phyloP scores from a whole-genome alignment of 169 alveolate species.

The Fabrea salina region DNA sequence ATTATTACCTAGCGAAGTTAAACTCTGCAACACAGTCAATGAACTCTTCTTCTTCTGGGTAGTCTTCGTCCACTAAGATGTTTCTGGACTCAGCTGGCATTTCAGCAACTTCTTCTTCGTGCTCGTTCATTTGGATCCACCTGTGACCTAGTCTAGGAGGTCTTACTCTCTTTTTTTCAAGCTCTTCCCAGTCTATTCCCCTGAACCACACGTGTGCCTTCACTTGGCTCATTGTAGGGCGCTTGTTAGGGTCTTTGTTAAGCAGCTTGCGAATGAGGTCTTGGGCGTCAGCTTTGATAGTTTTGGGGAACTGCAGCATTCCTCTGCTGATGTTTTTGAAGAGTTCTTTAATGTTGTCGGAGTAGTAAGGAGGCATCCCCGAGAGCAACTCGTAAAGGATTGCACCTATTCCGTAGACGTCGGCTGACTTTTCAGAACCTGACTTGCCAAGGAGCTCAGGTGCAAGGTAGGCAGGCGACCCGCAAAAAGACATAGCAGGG shows the following conservation, averaged over 20 bases:
- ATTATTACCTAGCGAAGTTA: conserved; percentile 4
- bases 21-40: conserved; percentile 9
- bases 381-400: conserved; percentile 54
- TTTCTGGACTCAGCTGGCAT: neutral
- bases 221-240: conserved; percentile 69
- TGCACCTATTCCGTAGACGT: conserved; percentile 63
- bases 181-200: conserved; percentile 70
- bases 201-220: conserved; percentile 78
- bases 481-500: conserved; percentile 80
- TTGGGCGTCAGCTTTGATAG: conserved; percentile 47
- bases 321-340: conserved; percentile 29
- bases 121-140: conserved; percentile 13
- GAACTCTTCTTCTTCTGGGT: neutral
- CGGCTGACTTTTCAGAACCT: conserved; percentile 42
- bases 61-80: conserved; percentile 19
- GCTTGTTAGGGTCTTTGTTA: conserved; percentile 47
- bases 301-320: conserved; percentile 47
- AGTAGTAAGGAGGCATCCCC: conserved; percentile 67
- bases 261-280: conserved; percentile 36
- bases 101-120: neutral
- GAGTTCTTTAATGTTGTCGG: conserved; percentile 46
- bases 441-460: conserved; percentile 72
- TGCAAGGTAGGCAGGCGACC: conserved; percentile 86
- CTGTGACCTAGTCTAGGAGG: conserved; percentile 54
- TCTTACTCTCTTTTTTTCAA: conserved; percentile 49